A percentile compares a stretch with the other conserved stretches of the same genome.
Evolutionary conservation across 768 basidiomycete genomes (phyloP).

Genomic region (Floccularia luteovirens): DNA sequence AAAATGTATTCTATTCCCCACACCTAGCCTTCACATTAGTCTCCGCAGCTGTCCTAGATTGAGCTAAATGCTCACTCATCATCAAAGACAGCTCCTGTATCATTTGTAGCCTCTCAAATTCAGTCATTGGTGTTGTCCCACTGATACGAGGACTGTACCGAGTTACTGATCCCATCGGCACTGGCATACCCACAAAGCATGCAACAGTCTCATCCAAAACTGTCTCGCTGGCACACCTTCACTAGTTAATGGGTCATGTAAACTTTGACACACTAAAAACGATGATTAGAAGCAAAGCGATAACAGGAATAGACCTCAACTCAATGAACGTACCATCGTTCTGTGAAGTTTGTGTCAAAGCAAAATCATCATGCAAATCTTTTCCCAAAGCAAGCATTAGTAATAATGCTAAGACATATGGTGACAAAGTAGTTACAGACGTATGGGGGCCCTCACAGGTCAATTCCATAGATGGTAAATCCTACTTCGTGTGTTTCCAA

Average conservation of each 20-base stretch:
- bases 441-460: slow-evolving; percentile 8
- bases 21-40: slow-evolving; percentile 19
- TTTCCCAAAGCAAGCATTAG: slow-evolving; percentile 9
- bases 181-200: slow-evolving; percentile 2
- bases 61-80: slow-evolving; percentile 8
- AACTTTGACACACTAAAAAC: slow-evolving; percentile 14
- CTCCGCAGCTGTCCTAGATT: slow-evolving; percentile 12
- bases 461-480: not conserved
- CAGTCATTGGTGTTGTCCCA: slow-evolving; percentile 14
- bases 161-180: slow-evolving; percentile 4
- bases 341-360: slow-evolving; percentile 15
- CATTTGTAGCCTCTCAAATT: slow-evolving; percentile 5
- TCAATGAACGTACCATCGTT: slow-evolving; percentile 12
- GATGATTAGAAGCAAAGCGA: slow-evolving; percentile 17
- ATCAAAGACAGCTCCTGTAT: slow-evolving; percentile 8
- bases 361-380: slow-evolving; percentile 11
- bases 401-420: slow-evolving; percentile 2
- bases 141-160: slow-evolving; percentile 17
- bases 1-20: slow-evolving; percentile 17
- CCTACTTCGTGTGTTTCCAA: slow-evolving; percentile 3
- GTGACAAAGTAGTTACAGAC: slow-evolving; percentile 8
- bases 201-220: slow-evolving; percentile 7
- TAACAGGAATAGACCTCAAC: slow-evolving; percentile 22
- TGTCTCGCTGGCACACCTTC: slow-evolving; percentile 20
- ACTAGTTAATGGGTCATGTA: slow-evolving; percentile 26